phyloP scores from a whole-genome alignment of 1,284 basidiomycete species.

The Ganoderma leucocontextum region DNA sequence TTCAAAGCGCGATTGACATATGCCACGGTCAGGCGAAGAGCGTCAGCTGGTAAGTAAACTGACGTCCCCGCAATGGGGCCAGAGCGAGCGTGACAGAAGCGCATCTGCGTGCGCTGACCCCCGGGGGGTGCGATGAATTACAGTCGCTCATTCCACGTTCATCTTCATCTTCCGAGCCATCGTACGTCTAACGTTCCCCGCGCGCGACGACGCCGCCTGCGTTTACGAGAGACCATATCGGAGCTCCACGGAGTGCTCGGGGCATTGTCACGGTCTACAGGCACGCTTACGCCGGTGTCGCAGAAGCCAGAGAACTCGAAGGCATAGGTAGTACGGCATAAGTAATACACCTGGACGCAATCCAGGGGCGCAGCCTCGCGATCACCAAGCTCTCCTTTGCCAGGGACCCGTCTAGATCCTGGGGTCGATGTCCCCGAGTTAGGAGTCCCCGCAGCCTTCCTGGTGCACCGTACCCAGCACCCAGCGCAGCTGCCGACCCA shows the following conservation, averaged over 20 bases:
- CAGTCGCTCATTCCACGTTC: not conserved
- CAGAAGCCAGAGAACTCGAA: not conserved
- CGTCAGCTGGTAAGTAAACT: not conserved
- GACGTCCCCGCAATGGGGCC: not conserved
- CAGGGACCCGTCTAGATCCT: not conserved
- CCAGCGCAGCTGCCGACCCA: not conserved
- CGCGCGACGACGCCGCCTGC: not conserved
- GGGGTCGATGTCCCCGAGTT: not conserved
- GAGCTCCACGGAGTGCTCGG: slow-evolving; percentile 4
- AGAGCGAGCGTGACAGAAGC: not conserved
- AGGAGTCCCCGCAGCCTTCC: not conserved
- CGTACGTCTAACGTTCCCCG: not conserved
- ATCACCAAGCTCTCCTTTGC: not conserved
- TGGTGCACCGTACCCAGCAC: not conserved
- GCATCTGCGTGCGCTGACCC: not conserved
- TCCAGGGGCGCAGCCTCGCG: not conserved
- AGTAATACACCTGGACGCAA: not conserved
- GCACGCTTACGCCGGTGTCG: not conserved
- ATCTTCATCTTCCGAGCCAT: not conserved
- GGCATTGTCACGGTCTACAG: not conserved
- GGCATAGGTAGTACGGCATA: not conserved
- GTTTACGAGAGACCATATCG: slow-evolving; percentile 1
- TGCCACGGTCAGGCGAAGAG: not conserved
- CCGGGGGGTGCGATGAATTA: not conserved
- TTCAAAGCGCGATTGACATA: not conserved